Base-by-base conservation (phyloP, 177 flowering plant species). In the Vitis hybrid region DNA sequence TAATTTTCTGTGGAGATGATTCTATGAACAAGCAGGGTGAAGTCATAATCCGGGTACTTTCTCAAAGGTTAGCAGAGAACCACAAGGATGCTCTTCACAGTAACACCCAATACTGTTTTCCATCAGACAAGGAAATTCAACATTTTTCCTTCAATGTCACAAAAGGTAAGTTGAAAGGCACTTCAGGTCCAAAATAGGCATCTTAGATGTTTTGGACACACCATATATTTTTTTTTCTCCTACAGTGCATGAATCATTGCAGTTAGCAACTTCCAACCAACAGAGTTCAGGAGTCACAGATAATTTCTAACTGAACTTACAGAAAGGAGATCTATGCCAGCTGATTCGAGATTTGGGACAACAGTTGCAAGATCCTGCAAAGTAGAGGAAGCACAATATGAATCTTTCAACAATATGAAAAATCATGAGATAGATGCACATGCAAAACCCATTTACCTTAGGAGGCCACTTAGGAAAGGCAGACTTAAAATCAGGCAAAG, bases 381-480 rank as follows among this genome's bases (percentile, higher is more conserved):
- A 12, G 30, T 49, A 52, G 51, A 77, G 57, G 66, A 52, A 1
- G 40, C 54, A 61, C 55, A 52, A 58, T 21, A 50, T 52, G 19
- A 56, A 17, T n/a, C 32, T 17, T 32, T 61, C 19, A 70, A 54
- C 10, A 66, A 74, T 30, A 64, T 13, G 23, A 68, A 60, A 13
- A 6, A 32, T 32, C 40, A 32, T 11, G 4, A 66, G 10, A 60
- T 34, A 14, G 56, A 19, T 59, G 5, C 56, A 26, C 60, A 60
- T 40, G 21, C 55, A 3, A 32, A 56, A 52, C 60, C 60, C 17
- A 21, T 60, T 69, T 73, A 89, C 93, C 91, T 87, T 82, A 45
- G 91, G 57, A 55, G 89, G 83, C 98, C 98, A 94, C 75, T 88
- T 94, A 15, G 97, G 98, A 66, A 89, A 89, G 50, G 93, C 77